Evolutionary conservation across 1,284 basidiomycete genomes (phyloP), one percentile per base, ranked within the genome.

Genomic region (Malassezia nana): DNA sequence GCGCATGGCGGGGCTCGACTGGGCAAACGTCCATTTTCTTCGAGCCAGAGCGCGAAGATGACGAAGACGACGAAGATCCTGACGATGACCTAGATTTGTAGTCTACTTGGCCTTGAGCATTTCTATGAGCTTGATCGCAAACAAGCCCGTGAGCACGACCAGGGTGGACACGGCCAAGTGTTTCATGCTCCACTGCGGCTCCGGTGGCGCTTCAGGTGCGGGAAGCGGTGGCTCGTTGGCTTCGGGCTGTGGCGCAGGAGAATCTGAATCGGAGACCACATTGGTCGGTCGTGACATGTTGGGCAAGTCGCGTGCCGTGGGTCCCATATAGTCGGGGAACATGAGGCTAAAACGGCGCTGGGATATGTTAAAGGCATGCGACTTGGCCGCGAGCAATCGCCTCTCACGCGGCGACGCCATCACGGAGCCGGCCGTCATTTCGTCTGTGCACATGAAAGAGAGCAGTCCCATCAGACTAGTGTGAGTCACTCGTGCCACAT

Each of bases 361-460:
- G 31, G 77, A 74, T 38, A 89, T 68, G 74, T 95, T 95, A 83
- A 86, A 92, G 0, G 79, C 76, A 72, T 95, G 90, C 71, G 86
- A 89, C 53, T 83, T 81, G 3, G 78, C 76, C 0, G 90, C 89
- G 55, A 88, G 83, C 0, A 78, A 76, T 48, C 81, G 81, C 75
- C 90, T 90, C 69, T 92, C 85, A 4, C 79, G 78, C 44, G 85
- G 83, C n/a, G 83, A 82, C 0, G 86, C 84, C 15, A 82, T 86
- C 40, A 92, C 83, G 1, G 86, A 88, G 10, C 90, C 90, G 0
- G 90, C 91, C 0, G 90, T 95, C 82, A 94, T 89, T 78, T 95
- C 90, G 66, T 95, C 89, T 2, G 87, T 85, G 50, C 91, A 81
- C 91, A 94, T 94, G 77, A 95, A 95, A 6, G 87, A 90, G 39